Evolutionary conservation across 2,329 filamentous ascomycete genomes (phyloP).

Genomic region (Tolypocladium album): DNA sequence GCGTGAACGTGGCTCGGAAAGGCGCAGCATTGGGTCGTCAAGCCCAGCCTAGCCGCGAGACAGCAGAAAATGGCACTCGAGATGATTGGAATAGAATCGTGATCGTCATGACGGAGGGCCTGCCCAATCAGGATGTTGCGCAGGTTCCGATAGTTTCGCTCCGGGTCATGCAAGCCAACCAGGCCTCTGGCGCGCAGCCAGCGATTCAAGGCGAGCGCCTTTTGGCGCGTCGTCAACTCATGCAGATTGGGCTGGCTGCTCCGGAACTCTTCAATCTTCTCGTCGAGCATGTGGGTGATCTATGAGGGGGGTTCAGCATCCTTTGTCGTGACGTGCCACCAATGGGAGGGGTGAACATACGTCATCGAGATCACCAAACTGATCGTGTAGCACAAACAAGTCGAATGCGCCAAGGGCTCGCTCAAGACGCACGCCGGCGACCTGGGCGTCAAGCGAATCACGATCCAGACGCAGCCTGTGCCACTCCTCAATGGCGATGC

Average conservation of each 20-base stretch:
- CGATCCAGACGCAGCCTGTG: slow-evolving; percentile 22
- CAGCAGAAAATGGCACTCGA: slow-evolving; percentile 80
- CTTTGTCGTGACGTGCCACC: neutral
- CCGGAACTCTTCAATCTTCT: slow-evolving; percentile 47
- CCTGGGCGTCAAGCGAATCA: slow-evolving; percentile 7
- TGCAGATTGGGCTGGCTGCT: slow-evolving; percentile 40
- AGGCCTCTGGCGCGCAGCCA: slow-evolving; percentile 62
- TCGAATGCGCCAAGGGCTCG: slow-evolving; percentile 74
- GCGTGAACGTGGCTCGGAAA: slow-evolving; percentile 81
- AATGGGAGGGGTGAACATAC: slow-evolving; percentile 28
- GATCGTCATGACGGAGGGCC: slow-evolving; percentile 59
- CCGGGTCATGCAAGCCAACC: slow-evolving; percentile 55
- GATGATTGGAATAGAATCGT: slow-evolving; percentile 77
- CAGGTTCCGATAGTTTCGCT: slow-evolving; percentile 62
- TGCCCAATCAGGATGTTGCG: slow-evolving; percentile 84
- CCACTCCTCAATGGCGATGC: slow-evolving; percentile 73
- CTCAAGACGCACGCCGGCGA: slow-evolving; percentile 48
- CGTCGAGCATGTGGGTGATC: slow-evolving; percentile 56
- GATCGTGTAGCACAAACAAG: slow-evolving; percentile 71
- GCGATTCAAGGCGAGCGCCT: slow-evolving; percentile 54
- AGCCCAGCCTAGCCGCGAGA: slow-evolving; percentile 60
- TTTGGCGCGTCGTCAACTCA: slow-evolving; percentile 49
- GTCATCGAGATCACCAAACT: slow-evolving; percentile 63
- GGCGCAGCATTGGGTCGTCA: slow-evolving; percentile 69
- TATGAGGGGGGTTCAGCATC: slow-evolving; percentile 17